Base-by-base conservation (phyloP, 208 protist genomes). In the Phytomonas sp. region DNA sequence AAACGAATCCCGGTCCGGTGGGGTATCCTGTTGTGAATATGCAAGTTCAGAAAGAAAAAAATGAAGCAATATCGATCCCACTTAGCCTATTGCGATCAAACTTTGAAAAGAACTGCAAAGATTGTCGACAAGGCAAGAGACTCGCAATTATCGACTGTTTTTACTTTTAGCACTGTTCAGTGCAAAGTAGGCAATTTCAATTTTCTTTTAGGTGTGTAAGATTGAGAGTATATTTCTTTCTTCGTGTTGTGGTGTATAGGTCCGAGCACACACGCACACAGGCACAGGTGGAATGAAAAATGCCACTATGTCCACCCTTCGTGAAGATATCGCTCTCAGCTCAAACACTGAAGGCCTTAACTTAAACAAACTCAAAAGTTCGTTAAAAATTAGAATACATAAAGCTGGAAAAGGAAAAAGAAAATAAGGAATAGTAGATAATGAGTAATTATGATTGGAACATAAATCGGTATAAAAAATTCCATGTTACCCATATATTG, bases 361-460 rank as follows among this genome's bases (percentile, higher is more conserved):
- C 37, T 46, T 59, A 30, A 53, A 70, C 29, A 30, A 70, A 31
- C 36, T 56, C 11, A 26, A 56, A 56, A 56, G 46, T 26, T 56
- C 46, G 13, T 56, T 36, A 75, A 77, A 68, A 64, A 68, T 77
- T 20, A 76, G 15, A 40, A 76, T 53, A 32, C 51, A 73, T 66
- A 53, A 63, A 29, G 4, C 33, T 66, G 32, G 67, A 23, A 67
- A 66, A 74, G 40, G 60, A 65, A 63, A 73, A 71, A 68, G 56
- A 74, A 34, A 62, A 62, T 59, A 46, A 62, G 69, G n/a, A 20
- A 73, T 15, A 17, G 13, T n/a, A 60, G 26, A 40, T 20, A 66
- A 33, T 64, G 62, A 11, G 26, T 26, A 20, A n/a, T 2, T 23
- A 46, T 51, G 29, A 59, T 66, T n/a, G 17, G 34, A 71, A 71